Conservation (phyloP, 139 green algal genomes). For the Cymbomonas tetramitiformis region DNA sequence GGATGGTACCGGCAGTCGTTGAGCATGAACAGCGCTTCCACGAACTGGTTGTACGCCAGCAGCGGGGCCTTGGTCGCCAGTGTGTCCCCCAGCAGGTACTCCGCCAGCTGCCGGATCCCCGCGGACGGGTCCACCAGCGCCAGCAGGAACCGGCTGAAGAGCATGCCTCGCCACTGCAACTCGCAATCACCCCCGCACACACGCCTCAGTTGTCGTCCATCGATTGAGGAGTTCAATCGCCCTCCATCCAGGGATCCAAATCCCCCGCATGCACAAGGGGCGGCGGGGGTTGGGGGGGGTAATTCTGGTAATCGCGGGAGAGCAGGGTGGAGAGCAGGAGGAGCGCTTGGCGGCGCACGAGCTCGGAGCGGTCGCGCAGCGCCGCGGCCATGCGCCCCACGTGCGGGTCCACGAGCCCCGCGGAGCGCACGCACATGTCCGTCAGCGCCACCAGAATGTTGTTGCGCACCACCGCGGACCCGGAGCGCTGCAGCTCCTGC, state of each 20-base stretch:
- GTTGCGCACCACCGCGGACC: slow-evolving; percentile 56
- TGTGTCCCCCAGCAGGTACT: slow-evolving; percentile 35
- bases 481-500: too few species aligned
- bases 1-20: slow-evolving; percentile 42
- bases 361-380: slow-evolving; percentile 57
- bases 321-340: slow-evolving; percentile 62
- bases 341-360: slow-evolving; percentile 61
- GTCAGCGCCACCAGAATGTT: slow-evolving; percentile 73
- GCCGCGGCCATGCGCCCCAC: slow-evolving; percentile 48
- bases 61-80: slow-evolving; percentile 50
- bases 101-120: slow-evolving; percentile 26
- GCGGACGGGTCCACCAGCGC: slow-evolving; percentile 57
- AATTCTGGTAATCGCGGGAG: too few species aligned
- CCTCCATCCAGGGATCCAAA: too few species aligned
- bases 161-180: slow-evolving; percentile 72
- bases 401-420: slow-evolving; percentile 59
- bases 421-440: slow-evolving; percentile 69
- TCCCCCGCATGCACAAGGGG: too few species aligned
- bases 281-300: too few species aligned
- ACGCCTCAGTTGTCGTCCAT: too few species aligned
- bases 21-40: slow-evolving; percentile 70
- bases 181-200: slow-evolving; percentile 49
- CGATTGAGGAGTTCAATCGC: too few species aligned
- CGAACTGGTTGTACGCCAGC: slow-evolving; percentile 82
- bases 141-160: slow-evolving; percentile 67